Evolutionary conservation across 179 eudicot genomes (phyloP).

Genomic region (Beta corolliflora): DNA sequence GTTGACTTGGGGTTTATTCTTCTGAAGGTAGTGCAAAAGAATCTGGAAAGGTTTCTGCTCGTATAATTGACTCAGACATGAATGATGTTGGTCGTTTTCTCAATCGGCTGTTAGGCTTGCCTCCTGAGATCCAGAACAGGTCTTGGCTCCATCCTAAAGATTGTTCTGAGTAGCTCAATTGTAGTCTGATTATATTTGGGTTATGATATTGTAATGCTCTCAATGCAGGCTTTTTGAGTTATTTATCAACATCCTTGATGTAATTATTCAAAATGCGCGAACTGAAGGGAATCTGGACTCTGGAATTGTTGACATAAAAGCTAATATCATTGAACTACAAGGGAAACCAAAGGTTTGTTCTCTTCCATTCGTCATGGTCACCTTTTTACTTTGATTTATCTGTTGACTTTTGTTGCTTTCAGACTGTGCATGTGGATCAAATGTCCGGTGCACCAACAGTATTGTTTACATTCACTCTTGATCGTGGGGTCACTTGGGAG

Average conservation of each 20-base stretch:
- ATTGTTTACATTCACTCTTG: constrained; percentile 79
- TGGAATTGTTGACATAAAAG: constrained; percentile 94
- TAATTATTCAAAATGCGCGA: constrained; percentile 78
- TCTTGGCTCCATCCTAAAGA: constrained; percentile 23
- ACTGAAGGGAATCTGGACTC: constrained; percentile 92
- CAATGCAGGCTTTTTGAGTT: constrained; percentile 85
- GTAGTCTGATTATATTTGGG: background rate
- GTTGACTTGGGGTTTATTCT: constrained; percentile 1
- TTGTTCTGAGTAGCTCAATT: constrained; percentile 1
- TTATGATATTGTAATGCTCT: background rate
- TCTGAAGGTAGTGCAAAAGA: constrained; percentile 77
- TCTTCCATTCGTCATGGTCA: background rate
- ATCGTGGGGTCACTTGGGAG: constrained; percentile 97
- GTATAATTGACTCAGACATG: constrained; percentile 98
- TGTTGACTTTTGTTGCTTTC: constrained; percentile 34
- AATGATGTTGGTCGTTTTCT: constrained; percentile 99
- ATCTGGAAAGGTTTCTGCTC: constrained; percentile 74
- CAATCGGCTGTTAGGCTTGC: constrained; percentile 86
- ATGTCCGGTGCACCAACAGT: constrained; percentile 96
- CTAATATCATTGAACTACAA: constrained; percentile 71
- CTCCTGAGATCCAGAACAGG: constrained; percentile 97
- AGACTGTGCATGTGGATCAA: constrained; percentile 90
- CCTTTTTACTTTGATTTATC: background rate
- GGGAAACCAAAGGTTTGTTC: constrained; percentile 83
- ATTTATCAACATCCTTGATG: constrained; percentile 86